Evolutionary conservation across 306 rosid genomes (phyloP).

Genomic region (Malus orientalis): DNA sequence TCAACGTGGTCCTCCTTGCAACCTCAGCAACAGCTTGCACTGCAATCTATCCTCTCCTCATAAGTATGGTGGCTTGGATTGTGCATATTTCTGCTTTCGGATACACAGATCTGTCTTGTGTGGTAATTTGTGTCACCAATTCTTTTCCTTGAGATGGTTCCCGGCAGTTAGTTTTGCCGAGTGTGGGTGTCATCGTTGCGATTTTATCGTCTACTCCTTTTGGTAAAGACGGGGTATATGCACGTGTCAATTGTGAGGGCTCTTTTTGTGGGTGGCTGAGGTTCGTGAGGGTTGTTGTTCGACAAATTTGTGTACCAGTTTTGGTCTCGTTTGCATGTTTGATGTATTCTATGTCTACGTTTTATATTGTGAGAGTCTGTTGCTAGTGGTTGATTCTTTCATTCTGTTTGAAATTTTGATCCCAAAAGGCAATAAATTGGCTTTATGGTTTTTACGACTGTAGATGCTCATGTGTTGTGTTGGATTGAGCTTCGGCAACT

Average conservation of each 20-base stretch:
- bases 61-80: constrained; percentile 33
- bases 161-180: constrained; percentile 51
- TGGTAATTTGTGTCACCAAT: constrained; percentile 48
- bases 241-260: constrained; percentile 25
- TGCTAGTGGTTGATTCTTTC: constrained; percentile 26
- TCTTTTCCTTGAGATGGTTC: constrained; percentile 71
- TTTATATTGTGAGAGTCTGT: not conserved
- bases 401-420: constrained; percentile 15
- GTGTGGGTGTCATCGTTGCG: constrained; percentile 47
- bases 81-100: constrained; percentile 25
- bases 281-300: constrained; percentile 44
- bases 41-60: constrained; percentile 79
- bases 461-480: too few relatives aligned
- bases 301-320: constrained; percentile 29
- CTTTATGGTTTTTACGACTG: too few relatives aligned
- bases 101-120: constrained; percentile 28
- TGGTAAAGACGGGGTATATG: constrained; percentile 56
- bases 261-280: constrained; percentile 32
- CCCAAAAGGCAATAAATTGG: not conserved
- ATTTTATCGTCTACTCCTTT: constrained; percentile 21
- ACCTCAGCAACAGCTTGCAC: constrained; percentile 93
- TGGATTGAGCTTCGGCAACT: too few relatives aligned
- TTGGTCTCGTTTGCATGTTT: constrained; percentile 18
- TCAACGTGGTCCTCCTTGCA: constrained; percentile 98
- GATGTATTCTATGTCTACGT: not conserved